These are phyloP conservation scores for Imleria badia DNA, from an alignment of 768 basidiomycete genomes.

Conservation along the genomic window DNA sequence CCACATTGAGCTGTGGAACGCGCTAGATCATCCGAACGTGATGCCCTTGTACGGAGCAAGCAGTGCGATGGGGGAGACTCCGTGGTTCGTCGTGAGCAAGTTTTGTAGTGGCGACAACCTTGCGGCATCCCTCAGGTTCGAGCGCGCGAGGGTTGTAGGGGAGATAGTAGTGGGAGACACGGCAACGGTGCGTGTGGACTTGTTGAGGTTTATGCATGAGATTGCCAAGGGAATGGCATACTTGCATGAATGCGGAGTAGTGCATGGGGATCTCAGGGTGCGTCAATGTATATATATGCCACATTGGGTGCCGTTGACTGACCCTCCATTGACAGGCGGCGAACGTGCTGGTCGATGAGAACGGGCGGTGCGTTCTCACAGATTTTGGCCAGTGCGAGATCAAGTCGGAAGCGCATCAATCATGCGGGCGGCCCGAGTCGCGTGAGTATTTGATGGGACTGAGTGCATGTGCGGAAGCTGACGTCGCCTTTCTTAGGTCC, in stretches of 20 bases:
- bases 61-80: constrained; percentile 63
- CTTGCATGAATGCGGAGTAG: constrained; percentile 61
- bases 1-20: constrained; percentile 73
- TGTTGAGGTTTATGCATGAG: constrained; percentile 65
- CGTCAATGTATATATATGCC: constrained; percentile 11
- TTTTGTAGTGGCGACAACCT: constrained; percentile 68
- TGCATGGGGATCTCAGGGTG: constrained; percentile 85
- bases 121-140: constrained; percentile 52
- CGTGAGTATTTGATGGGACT: constrained; percentile 31
- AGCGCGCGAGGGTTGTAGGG: constrained; percentile 13
- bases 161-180: neutral
- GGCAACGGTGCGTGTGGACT: constrained; percentile 30
- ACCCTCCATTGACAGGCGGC: constrained; percentile 45
- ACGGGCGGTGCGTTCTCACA: constrained; percentile 66
- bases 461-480: neutral
- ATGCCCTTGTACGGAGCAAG: constrained; percentile 77
- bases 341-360: constrained; percentile 75
- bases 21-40: constrained; percentile 66
- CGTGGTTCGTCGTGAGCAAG: constrained; percentile 80
- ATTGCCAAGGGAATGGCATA: constrained; percentile 83
- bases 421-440: constrained; percentile 50
- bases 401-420: constrained; percentile 64
- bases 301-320: neutral
- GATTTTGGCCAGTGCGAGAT: constrained; percentile 86
- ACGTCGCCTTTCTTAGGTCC: constrained; percentile 45